Percentiles rank a stretch among this genome's conserved stretches.
These are phyloP conservation scores for Starmerella sirachaensis DNA, from an alignment of 805 yeast species.

Conservation along the genomic window DNA sequence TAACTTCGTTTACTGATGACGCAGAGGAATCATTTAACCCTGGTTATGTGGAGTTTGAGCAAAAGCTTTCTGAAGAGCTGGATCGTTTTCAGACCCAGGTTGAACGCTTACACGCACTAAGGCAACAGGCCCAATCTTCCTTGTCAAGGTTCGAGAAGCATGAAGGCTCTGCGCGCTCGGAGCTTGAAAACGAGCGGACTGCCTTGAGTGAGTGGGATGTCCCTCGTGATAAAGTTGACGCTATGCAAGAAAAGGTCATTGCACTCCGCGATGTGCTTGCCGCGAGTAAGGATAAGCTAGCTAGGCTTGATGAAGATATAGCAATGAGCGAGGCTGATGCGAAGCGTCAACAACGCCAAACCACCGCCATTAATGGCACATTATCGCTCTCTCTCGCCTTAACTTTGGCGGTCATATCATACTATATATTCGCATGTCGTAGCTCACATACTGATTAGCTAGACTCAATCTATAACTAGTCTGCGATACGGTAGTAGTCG, in stretches of 20 bases:
- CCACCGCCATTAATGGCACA: constrained; percentile 8
- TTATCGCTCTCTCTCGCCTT: constrained; percentile 12
- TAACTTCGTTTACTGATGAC: constrained; percentile 43
- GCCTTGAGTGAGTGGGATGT: constrained; percentile 21
- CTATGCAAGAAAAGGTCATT: constrained; percentile 21
- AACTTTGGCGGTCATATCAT: constrained; percentile 9
- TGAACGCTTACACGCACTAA: constrained; percentile 21
- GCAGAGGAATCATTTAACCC: constrained; percentile 45
- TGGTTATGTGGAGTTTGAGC: constrained; percentile 17
- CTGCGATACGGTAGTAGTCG: constrained; percentile 19
- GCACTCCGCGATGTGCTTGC: constrained; percentile 21
- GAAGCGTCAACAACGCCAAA: constrained; percentile 10
- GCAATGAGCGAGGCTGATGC: constrained; percentile 17
- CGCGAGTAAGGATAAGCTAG: constrained; percentile 22
- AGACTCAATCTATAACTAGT: neutral
- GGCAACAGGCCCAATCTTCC: constrained; percentile 16
- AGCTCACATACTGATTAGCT: neutral
- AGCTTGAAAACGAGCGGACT: constrained; percentile 21
- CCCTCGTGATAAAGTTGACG: constrained; percentile 21
- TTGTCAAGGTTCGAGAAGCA: constrained; percentile 19
- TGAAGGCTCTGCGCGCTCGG: constrained; percentile 15
- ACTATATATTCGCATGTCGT: neutral
- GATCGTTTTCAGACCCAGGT: constrained; percentile 22
- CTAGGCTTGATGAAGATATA: constrained; percentile 19
- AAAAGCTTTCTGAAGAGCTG: constrained; percentile 15